These are phyloP conservation scores for Pseudotsuga menziesii DNA, from an alignment of 75 land plant genomes.

Conservation along the genomic window DNA sequence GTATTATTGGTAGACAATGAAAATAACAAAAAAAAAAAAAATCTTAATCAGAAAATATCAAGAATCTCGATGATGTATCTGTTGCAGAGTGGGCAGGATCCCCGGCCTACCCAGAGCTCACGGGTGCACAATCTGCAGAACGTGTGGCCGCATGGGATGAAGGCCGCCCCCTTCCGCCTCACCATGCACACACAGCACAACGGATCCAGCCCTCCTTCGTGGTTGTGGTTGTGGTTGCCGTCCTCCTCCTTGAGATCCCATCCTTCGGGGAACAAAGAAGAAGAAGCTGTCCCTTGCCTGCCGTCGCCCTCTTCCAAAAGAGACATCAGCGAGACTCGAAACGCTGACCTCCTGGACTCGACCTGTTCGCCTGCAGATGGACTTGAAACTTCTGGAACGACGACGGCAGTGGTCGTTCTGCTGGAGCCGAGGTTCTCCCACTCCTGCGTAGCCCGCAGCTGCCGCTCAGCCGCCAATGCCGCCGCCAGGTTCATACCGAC, in stretches of 20 bases:
- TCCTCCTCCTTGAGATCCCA: constrained; percentile 1
- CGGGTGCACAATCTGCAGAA: constrained; percentile 62
- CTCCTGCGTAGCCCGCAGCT: constrained; percentile 7
- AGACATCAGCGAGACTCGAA: constrained; percentile 51
- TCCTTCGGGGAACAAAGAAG: background rate
- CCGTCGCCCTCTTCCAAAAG: constrained; percentile 45
- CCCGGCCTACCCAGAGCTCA: constrained; percentile 55
- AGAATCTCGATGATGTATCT: constrained; percentile 59
- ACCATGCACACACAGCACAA: constrained; percentile 82
- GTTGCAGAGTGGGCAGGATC: constrained; percentile 74
- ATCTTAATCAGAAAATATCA: constrained; percentile 40
- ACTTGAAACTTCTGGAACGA: background rate
- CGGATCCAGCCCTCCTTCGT: constrained; percentile 15
- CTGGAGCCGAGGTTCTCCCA: background rate
- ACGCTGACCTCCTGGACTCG: constrained; percentile 15
- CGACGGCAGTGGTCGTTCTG: background rate
- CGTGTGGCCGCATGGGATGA: constrained; percentile 78
- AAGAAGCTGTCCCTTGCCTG: background rate
- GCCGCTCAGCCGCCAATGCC: constrained; percentile 12
- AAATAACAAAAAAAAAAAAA: too few relatives aligned
- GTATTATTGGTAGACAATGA: too few relatives aligned
- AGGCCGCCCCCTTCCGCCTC: constrained; percentile 67
- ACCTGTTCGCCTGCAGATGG: background rate
- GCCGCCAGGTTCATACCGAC: constrained; percentile 16
- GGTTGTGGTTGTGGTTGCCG: constrained; percentile 1